Percentiles rank a stretch among this genome's conserved stretches.
Conservation (phyloP, 148 eudicot species). For the Nepenthes mirabilis region DNA sequence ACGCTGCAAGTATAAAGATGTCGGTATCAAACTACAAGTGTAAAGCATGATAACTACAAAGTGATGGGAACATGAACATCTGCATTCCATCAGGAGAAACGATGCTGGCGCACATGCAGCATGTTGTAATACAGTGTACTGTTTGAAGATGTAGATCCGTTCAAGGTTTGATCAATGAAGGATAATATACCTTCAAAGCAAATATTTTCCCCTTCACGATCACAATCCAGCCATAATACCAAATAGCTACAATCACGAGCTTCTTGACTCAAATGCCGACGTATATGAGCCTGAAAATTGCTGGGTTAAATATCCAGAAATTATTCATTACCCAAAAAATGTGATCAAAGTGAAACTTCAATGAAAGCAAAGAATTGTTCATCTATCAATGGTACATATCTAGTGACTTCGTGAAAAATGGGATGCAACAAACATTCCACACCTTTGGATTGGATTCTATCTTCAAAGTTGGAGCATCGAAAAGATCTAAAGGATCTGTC, state of each 20-base stretch:
- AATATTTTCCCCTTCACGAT: conserved; percentile 95
- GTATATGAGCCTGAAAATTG: conserved; percentile 62
- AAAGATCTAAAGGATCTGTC: conserved; percentile 77
- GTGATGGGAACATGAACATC: not conserved
- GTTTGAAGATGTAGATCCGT: not conserved
- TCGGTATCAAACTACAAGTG: not conserved
- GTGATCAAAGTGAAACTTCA: not conserved
- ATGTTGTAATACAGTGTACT: not conserved
- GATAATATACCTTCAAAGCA: conserved; percentile 80
- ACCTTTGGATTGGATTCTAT: conserved; percentile 90
- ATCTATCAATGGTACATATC: too few relatives aligned
- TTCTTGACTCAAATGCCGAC: conserved; percentile 83
- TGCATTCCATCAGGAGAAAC: not conserved
- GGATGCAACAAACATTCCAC: conserved; percentile 1
- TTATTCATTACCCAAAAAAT: not conserved
- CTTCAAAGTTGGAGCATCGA: conserved; percentile 71
- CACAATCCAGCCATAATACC: conserved; percentile 94
- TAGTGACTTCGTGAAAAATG: not conserved
- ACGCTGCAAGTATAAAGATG: not conserved
- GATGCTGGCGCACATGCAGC: not conserved
- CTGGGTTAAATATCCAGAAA: not conserved
- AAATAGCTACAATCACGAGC: conserved; percentile 82
- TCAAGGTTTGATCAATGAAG: not conserved
- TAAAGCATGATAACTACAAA: not conserved
- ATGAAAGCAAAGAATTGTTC: too few relatives aligned